Base-by-base conservation (phyloP, 805 yeast species). In the Ogataea saltuana region DNA sequence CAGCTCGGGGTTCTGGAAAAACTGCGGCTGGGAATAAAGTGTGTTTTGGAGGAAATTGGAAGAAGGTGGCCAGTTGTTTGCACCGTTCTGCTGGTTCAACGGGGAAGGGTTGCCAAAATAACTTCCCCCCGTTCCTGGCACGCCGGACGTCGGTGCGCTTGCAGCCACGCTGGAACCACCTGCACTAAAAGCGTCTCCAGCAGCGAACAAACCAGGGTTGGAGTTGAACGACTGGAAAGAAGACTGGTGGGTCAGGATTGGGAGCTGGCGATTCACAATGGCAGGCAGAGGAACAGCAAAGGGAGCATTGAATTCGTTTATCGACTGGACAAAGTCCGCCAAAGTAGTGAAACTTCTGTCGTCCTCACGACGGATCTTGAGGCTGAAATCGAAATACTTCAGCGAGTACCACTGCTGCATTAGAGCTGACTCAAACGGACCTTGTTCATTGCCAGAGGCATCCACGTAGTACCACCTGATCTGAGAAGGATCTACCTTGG, bases 321-420 rank as follows among this genome's bases (percentile, higher is more conserved):
- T 65, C 6, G 63, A 59, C 19, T 66, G 67, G 49, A 80, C 73
- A 44, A 85, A 72, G 10, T 75, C 78, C 16, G 70, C 72, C 45
- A 88, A 68, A 0, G 83, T 63, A 26, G 66, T 67, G 59, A 67
- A 85, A 11, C 52, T 57, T 0, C 59, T 36, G 46, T 82, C 88
- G 34, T 75, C 83, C 16, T 70, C 75, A 23, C 91, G 74, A 42
- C 84, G 73, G 43, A 88, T 67, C 30, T 66, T 65, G 48, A 88
- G 67, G 45, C 73, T 78, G 9, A 68, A 70, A 29, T 67, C 67
- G 51, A 87, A 69, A 64, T 83, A 85, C 2, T 80, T 78, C 32
- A 73, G 74, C 7, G 74, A 57, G 45, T 75, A 78, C 96, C 96
- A 88, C 39, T 70, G 78, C 50, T 85, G 90, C 96, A 88, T 88